A percentile compares a stretch with the other conserved stretches of the same genome.
These are phyloP conservation scores for Kregervanrija pseudodelftensis DNA, from an alignment of 805 yeast genomes.

Conservation along the genomic window DNA sequence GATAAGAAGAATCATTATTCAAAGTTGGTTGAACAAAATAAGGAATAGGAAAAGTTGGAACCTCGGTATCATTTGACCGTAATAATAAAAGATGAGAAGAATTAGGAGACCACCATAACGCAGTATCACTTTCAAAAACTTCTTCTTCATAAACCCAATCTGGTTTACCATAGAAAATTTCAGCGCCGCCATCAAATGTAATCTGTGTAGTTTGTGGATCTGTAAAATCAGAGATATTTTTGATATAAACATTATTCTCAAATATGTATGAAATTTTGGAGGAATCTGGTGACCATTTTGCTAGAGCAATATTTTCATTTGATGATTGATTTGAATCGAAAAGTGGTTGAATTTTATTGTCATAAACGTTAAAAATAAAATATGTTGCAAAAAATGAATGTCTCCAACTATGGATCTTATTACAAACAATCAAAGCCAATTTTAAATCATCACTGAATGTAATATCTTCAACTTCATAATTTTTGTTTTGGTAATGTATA, in stretches of 20 bases:
- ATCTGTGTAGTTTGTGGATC: slow-evolving; percentile 35
- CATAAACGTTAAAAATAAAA: slow-evolving; percentile 50
- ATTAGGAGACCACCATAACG: slow-evolving; percentile 83
- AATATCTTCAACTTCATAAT: slow-evolving; percentile 44
- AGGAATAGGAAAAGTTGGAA: slow-evolving; percentile 67
- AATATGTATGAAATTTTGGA: slow-evolving; percentile 55
- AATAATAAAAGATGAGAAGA: slow-evolving; percentile 60
- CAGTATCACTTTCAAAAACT: slow-evolving; percentile 60
- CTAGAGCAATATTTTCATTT: slow-evolving; percentile 34
- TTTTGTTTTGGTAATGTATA: slow-evolving; percentile 33
- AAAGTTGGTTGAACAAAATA: slow-evolving; percentile 55
- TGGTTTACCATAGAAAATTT: slow-evolving; percentile 79
- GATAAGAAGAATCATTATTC: slow-evolving; percentile 36
- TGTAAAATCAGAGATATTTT: slow-evolving; percentile 24
- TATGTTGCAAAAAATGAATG: slow-evolving; percentile 61
- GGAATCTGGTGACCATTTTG: slow-evolving; percentile 73
- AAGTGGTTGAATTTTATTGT: slow-evolving; percentile 19
- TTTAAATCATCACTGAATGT: slow-evolving; percentile 62
- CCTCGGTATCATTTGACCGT: slow-evolving; percentile 65
- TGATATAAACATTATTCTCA: slow-evolving; percentile 63
- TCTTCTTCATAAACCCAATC: slow-evolving; percentile 97
- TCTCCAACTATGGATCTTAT: slow-evolving; percentile 60
- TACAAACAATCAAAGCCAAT: slow-evolving; percentile 52
- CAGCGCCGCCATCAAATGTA: slow-evolving; percentile 63
- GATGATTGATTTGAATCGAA: slow-evolving; percentile 15